Base-by-base conservation (phyloP, 176 grass and related monocot genomes). In the Pharus latifolius region DNA sequence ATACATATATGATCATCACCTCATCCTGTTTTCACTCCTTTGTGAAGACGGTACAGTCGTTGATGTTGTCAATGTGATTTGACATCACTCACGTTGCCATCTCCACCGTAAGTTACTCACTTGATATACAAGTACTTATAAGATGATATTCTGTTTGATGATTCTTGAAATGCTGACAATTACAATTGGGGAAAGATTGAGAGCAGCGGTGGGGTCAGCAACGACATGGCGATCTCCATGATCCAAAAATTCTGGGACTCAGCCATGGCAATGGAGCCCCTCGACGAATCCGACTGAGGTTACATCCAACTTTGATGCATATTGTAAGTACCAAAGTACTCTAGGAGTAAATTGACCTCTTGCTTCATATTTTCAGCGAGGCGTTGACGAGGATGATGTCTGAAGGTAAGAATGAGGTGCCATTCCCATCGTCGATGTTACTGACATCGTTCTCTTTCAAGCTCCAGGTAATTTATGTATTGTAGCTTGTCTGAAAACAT, bases 221-320 rank as follows among this genome's bases (percentile, higher is more conserved):
- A 58, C 1, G 79, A 88, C 0, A 72, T 75, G 14, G 26, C 81
- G 0, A 70, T 80, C 38, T 91, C 88, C 8, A 56, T 84, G 66
- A 88, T 96, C 51, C 88, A 96, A 58, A 86, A 87, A 72, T 91
- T 96, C 56, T 96, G 84, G 88, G 88, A 88, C 57, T 81, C 88
- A 1, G 75, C 85, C 31, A 80, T 96, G 82, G 79, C 92, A 12
- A 53, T 82, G 49, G 56, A 75, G 4, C 82, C 82, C 16, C 17
- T 81, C 0, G 82, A 91, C n/a, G 85, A 96, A 45, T 68, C 45
- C 9, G 85, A 96, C 35, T 75, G 69, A 89, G 82, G 78, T 89
- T 78, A 45, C 30, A 6, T 10, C 22, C 24, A 55, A n/a, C n/a
- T n/a, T n/a, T n/a, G n/a, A n/a, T n/a, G n/a, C n/a, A n/a, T n/a